Evolutionary conservation across 2,329 filamentous ascomycete species (phyloP), one percentile per base, ranked within the genome.

Genomic region (Cyphellophora europaea): DNA sequence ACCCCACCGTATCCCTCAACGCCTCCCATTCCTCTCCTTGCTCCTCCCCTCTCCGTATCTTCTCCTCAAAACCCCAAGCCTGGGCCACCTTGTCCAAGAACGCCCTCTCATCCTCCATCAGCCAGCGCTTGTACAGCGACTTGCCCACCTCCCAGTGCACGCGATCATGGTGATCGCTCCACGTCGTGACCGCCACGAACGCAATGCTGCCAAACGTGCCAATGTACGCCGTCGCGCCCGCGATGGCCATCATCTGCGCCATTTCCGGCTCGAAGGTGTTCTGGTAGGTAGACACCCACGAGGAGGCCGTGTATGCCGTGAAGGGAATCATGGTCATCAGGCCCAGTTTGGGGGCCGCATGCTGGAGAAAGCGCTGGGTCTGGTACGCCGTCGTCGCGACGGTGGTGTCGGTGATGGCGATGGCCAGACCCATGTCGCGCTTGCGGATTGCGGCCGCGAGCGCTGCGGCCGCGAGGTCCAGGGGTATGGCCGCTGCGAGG

Each of bases 141-240:
- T 85, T 80, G 8, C 91, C 91, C 0, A 77, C 76, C 6, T 81
- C 71, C 91, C 91, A 98, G 2, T 85, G 88, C 4, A 96, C 86
- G 13, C 91, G 77, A 51, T 82, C 79, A 84, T 95, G 94, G 59
- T 96, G 87, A 56, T 96, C 88, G 59, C 95, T 95, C 41, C 80
- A 71, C 19, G 89, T 95, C 16, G 85, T 79, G 40, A 93, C 66
- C 6, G 89, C 86, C 23, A 96, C 76, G 27, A 91, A 63, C 3
- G 89, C 91, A 35, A 96, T 74, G 6, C 80, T 85, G 3, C 76
- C 79, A 4, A 87, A 87, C 44, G 86, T 84, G 13, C 77, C 72
- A 27, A 93, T 69, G 56, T 96, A 98, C 5, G 86, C 82, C 42
- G 89, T 63, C 32, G 91, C 82, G 10, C 84, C 88, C 0, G 74